Percentiles rank a stretch among this genome's conserved stretches.
Conservation (phyloP, 192 early-diverging fungal genomes). For the Coemansia sp. region DNA sequence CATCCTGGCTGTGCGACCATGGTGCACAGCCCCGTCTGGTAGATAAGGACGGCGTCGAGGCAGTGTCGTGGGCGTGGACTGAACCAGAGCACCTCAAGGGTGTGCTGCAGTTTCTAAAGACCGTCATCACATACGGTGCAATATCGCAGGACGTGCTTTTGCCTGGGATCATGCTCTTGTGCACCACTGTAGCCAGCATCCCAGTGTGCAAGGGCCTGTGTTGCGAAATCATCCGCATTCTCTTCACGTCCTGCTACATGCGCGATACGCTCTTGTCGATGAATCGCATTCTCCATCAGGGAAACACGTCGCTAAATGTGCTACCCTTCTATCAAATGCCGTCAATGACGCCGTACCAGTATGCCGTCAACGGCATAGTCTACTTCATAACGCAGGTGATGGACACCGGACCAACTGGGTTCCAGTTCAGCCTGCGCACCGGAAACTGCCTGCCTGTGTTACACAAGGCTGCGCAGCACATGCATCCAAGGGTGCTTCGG, state of each 20-base stretch:
- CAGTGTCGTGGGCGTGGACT: slow-evolving; percentile 48
- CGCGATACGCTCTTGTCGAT: slow-evolving; percentile 49
- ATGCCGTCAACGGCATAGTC: slow-evolving; percentile 54
- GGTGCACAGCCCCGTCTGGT: slow-evolving; percentile 25
- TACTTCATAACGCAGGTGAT: slow-evolving; percentile 55
- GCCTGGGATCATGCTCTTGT: slow-evolving; percentile 37
- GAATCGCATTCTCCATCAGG: slow-evolving; percentile 46
- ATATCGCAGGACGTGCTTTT: slow-evolving; percentile 29
- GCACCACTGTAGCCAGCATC: slow-evolving; percentile 35
- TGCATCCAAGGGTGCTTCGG: slow-evolving; percentile 43
- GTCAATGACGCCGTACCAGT: slow-evolving; percentile 41
- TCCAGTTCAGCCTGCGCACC: slow-evolving; percentile 53
- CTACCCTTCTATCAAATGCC: slow-evolving; percentile 20
- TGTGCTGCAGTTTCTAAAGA: slow-evolving; percentile 40
- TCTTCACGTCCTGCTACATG: slow-evolving; percentile 57
- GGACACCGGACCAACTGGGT: slow-evolving; percentile 49
- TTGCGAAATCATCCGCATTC: slow-evolving; percentile 41
- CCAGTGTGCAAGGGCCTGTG: slow-evolving; percentile 31
- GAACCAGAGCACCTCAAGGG: slow-evolving; percentile 33
- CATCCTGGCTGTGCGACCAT: slow-evolving; percentile 16
- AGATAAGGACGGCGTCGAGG: slow-evolving; percentile 10
- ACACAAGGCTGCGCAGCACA: slow-evolving; percentile 42
- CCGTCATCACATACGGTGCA: slow-evolving; percentile 50
- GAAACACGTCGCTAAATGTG: slow-evolving; percentile 27
- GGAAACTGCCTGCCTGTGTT: slow-evolving; percentile 55